phyloP scores from a whole-genome alignment of 2,329 filamentous ascomycete genomes.

The Monilinia vaccinii-corymbosi region DNA sequence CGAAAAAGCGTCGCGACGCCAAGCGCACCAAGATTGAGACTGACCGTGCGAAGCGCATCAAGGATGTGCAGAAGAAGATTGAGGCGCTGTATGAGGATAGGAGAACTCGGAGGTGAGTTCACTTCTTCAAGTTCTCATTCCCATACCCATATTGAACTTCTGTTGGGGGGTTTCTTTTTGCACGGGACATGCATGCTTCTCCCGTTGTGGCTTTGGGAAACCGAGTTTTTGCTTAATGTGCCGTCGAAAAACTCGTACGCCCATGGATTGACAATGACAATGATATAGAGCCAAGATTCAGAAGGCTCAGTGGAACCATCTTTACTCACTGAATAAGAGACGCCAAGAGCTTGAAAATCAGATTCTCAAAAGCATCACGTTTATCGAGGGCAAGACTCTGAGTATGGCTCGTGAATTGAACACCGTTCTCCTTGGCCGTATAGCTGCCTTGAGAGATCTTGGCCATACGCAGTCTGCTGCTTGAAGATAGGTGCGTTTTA shows the following conservation, averaged over 20 bases:
- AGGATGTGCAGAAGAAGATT: constrained; percentile 21
- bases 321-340: constrained; percentile 23
- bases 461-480: not conserved
- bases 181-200: not conserved
- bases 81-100: constrained; percentile 19
- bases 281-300: constrained; percentile 19
- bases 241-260: not conserved
- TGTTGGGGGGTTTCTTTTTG: not conserved
- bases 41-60: constrained; percentile 19
- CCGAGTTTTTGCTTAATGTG: not conserved
- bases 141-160: not conserved
- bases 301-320: constrained; percentile 18
- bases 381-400: constrained; percentile 19
- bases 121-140: not conserved
- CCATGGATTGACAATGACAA: not conserved
- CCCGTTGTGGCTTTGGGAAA: not conserved
- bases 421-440: constrained; percentile 21
- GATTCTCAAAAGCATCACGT: constrained; percentile 24
- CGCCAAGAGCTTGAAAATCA: constrained; percentile 21
- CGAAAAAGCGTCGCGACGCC: constrained; percentile 21
- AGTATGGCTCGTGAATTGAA: constrained; percentile 23
- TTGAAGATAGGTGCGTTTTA: not conserved
- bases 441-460: constrained; percentile 18
- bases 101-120: constrained; percentile 23
- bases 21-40: constrained; percentile 23